These are phyloP conservation scores for Naumovozyma dairenensis DNA, from an alignment of 805 yeast species.

Conservation along the genomic window DNA sequence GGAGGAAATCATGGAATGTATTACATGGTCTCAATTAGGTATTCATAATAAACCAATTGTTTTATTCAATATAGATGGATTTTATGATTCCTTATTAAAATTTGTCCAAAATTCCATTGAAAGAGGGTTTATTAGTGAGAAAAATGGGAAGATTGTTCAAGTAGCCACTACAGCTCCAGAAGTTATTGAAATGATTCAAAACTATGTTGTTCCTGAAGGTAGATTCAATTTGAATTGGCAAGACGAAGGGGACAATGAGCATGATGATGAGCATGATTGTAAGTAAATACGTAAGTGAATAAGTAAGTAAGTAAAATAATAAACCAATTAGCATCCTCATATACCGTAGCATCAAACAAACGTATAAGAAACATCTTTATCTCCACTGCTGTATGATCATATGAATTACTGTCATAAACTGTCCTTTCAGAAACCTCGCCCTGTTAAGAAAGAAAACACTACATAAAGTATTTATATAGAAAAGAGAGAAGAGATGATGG, in stretches of 20 bases:
- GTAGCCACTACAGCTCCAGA: constrained; percentile 63
- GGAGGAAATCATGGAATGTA: constrained; percentile 83
- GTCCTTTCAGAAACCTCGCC: no score
- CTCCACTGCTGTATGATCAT: no score
- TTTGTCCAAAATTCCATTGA: constrained; percentile 53
- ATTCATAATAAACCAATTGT: constrained; percentile 78
- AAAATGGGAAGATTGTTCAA: constrained; percentile 57
- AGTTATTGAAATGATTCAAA: constrained; percentile 50
- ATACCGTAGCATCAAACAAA: no score
- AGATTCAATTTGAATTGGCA: constrained; percentile 68
- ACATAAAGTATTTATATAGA: no score
- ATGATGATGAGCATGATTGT: neutral
- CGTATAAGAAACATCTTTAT: no score
- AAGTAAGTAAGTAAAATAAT: no score
- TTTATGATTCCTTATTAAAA: constrained; percentile 57
- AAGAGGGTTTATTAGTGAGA: constrained; percentile 57
- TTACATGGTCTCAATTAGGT: constrained; percentile 85
- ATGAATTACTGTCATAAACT: no score
- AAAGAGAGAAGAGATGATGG: no score
- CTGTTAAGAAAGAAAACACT: no score
- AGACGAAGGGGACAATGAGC: constrained; percentile 16
- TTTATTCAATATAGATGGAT: constrained; percentile 68
- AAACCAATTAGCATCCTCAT: no score
- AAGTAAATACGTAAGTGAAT: no score
- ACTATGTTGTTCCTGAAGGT: constrained; percentile 60